phyloP scores from a whole-genome alignment of 2,329 filamentous ascomycete species.

The Aspergillus thermomutatus region DNA sequence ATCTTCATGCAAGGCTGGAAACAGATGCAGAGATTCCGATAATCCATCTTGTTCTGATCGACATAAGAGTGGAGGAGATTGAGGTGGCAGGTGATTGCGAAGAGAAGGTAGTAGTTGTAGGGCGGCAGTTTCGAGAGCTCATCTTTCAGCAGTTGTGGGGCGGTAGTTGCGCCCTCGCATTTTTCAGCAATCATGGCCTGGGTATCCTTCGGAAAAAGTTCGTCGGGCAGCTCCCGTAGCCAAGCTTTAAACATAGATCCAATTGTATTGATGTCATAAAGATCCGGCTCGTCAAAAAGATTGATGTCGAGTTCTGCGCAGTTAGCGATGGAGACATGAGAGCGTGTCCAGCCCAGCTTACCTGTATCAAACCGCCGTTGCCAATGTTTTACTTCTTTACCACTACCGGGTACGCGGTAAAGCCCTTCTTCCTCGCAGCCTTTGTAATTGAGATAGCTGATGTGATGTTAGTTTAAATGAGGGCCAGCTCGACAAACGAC shows the following conservation, averaged over 20 bases:
- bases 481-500: neutral
- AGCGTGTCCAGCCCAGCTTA: constrained; percentile 36
- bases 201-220: constrained; percentile 80
- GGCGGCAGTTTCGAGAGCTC: constrained; percentile 91
- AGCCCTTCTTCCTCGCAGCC: constrained; percentile 90
- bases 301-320: constrained; percentile 79
- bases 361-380: constrained; percentile 85
- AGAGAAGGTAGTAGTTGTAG: constrained; percentile 96
- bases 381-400: constrained; percentile 88
- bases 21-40: constrained; percentile 91
- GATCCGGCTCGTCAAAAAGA: constrained; percentile 78
- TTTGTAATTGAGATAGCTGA: constrained; percentile 83
- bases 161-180: constrained; percentile 72
- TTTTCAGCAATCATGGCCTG: constrained; percentile 78
- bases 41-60: constrained; percentile 98
- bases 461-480: constrained; percentile 14
- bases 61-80: constrained; percentile 87
- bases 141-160: constrained; percentile 82
- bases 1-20: constrained; percentile 98
- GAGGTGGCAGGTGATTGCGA: constrained; percentile 94
- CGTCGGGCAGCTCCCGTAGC: constrained; percentile 90
- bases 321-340: constrained; percentile 1
- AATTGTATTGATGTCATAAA: constrained; percentile 96
- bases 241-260: constrained; percentile 95
- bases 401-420: constrained; percentile 87